Base-by-base conservation (phyloP, 768 basidiomycete species). In the Cantharellus cinnabarinus region DNA sequence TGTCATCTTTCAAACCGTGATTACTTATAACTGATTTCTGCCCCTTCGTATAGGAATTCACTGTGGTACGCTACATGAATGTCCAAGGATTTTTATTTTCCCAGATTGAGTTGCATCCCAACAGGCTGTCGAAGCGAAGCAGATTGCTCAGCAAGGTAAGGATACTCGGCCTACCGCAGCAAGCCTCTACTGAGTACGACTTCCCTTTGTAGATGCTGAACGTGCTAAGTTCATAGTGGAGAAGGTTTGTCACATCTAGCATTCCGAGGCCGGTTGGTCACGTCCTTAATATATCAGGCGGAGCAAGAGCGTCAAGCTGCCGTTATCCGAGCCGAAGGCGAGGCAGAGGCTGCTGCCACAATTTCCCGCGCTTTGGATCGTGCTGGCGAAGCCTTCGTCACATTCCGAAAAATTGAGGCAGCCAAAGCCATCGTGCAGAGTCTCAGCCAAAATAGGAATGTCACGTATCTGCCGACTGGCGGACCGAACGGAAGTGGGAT, bases 291-390 rank as follows among this genome's bases (percentile, higher is more conserved):
- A 63, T 34, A 41, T 38, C 63, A 94, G 90, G 93, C 95, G 38
- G 95, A 98, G 69, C 95, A 99, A 83, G 95, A 99, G 70, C 82
- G 93, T 62, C 93, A 98, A 75, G 95, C 95, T 0, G 86, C 91
- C 1, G 93, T 99, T 61, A 97, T 99, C 59, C 81, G 95, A 52
- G 95, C 95, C 0, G 94, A 99, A 70, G 95, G 95, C 58, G 94
- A 99, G 74, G 95, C 94, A 2, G 93, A 98, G 72, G 95, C 95
- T 3, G 95, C 95, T 2, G 73, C 81, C 62, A 94, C 90, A 58
- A 94, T 99, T 67, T 93, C 89, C 15, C 77, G 74, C 61, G 87
- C 95, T 34, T 72, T 99, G 67, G 85, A 88, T 67, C 87, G 83
- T 74, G 94, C 95, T 2, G 94, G 94, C 4, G 93, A 95, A 66